Base-by-base conservation (phyloP, 805 yeast species). In the Wickerhamiella sergipiensis region DNA sequence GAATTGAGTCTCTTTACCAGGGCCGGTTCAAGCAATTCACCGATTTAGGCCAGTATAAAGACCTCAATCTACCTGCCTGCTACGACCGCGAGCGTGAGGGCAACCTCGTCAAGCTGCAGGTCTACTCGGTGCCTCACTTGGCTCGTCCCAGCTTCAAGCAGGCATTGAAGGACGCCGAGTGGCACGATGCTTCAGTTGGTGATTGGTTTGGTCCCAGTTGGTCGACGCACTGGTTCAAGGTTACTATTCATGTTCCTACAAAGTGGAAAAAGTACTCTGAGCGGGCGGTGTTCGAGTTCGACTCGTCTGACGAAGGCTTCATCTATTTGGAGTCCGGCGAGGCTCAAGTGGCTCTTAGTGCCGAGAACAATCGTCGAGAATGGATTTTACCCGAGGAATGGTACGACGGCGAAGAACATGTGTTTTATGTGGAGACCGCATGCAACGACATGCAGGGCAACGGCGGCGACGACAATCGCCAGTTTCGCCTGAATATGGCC, bases 391-490 rank as follows among this genome's bases (percentile, higher is more conserved):
- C 94, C 1, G 64, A 71, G 8, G 64, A 65, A 6, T 77, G 82
- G 73, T 71, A 70, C 56, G 74, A 68, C 49, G 70, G 77, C 6
- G 67, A 73, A 12, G 73, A 77, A 57, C 85, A 83, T 62, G 64
- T 64, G 2, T 86, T 89, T 59, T 92, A 85, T 65, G 69, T 92
- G 50, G 98, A 90, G 65, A 81, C 87, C 62, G 85, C 92, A 12
- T 90, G 96, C 64, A 92, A 90, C 68, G 94, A 95, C 17, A 90
- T 90, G 92, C 86, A 84, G 64, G 95, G 95, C 12, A 77, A 79
- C 55, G 83, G 84, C 44, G 65, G 70, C 43, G 85, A 85, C 3
- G 87, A 88, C 1, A 81, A 83, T 59, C 73, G 85, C 52, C 80
- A 75, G 64, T 92, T 89, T 67, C 66, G 75, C 26, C 71, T 92